A percentile compares a stretch with the other conserved stretches of the same genome.
Evolutionary conservation across 768 basidiomycete species (phyloP).

Genomic region (Cystofilobasidium macerans): DNA sequence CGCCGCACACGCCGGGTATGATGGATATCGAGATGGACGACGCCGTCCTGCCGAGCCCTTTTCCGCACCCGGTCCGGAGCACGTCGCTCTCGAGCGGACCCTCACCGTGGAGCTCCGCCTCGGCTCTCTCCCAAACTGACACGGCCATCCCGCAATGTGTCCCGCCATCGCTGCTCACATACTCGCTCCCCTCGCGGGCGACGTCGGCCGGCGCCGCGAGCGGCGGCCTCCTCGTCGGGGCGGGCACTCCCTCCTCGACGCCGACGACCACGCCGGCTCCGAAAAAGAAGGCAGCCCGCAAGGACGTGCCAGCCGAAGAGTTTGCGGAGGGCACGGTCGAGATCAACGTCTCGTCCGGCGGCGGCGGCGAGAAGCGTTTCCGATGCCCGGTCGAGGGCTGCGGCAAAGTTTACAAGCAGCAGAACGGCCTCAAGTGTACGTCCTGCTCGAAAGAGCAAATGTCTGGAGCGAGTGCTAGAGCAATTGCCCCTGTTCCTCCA

Average conservation of each 20-base stretch:
- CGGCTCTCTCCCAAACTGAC: conserved; percentile 15
- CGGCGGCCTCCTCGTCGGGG: background rate
- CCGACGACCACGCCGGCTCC: background rate
- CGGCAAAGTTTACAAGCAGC: conserved; percentile 38
- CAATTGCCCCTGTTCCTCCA: too few relatives aligned
- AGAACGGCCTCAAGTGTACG: conserved; percentile 36
- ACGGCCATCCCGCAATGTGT: conserved; percentile 20
- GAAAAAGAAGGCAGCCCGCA: conserved; percentile 5
- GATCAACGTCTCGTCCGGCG: conserved; percentile 10
- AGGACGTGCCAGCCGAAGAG: conserved; percentile 9
- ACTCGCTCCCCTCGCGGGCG: conserved; percentile 16
- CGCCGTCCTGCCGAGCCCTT: conserved; percentile 42
- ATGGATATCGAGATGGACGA: conserved; percentile 38
- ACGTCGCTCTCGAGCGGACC: background rate
- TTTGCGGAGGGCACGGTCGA: conserved; percentile 9
- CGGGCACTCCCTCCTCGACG: background rate
- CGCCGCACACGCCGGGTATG: conserved; percentile 27
- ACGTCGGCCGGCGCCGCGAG: background rate
- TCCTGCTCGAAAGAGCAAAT: background rate
- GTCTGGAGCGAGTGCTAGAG: too few relatives aligned
- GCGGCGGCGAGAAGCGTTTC: conserved; percentile 61
- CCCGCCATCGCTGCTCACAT: conserved; percentile 24
- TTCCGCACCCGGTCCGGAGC: conserved; percentile 30
- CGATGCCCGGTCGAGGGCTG: conserved; percentile 38
- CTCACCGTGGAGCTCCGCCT: conserved; percentile 24